A percentile compares a stretch with the other conserved stretches of the same genome.
phyloP scores from a whole-genome alignment of 352 stramenopile species.

The Phytophthora pisi region DNA sequence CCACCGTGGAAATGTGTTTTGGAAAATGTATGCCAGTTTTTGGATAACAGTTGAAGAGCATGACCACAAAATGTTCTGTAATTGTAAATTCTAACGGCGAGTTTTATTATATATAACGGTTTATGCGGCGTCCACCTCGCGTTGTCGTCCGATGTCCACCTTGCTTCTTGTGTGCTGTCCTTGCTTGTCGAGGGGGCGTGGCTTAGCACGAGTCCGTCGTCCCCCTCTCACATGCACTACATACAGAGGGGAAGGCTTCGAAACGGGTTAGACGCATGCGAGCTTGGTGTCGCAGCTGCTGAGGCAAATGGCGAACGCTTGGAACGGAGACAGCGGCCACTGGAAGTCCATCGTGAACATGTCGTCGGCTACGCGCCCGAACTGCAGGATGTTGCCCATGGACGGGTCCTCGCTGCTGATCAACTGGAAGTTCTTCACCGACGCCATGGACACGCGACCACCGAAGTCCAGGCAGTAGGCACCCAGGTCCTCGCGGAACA shows the following conservation, averaged over 20 bases:
- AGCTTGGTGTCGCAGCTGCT: slow-evolving; percentile 91
- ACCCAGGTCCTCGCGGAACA: slow-evolving; percentile 85
- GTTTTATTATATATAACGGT: slow-evolving; percentile 49
- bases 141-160: slow-evolving; percentile 14
- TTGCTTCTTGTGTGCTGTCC: slow-evolving; percentile 3
- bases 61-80: not conserved
- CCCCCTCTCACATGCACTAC: slow-evolving; percentile 6
- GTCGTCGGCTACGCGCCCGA: slow-evolving; percentile 88
- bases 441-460: slow-evolving; percentile 82
- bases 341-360: slow-evolving; percentile 93
- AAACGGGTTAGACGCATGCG: slow-evolving; percentile 69
- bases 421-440: slow-evolving; percentile 91
- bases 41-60: too few relatives aligned
- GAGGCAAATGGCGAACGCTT: slow-evolving; percentile 90
- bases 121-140: slow-evolving; percentile 20
- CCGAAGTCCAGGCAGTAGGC: slow-evolving; percentile 90
- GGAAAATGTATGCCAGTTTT: too few relatives aligned
- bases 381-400: slow-evolving; percentile 90
- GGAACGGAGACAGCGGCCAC: slow-evolving; percentile 87
- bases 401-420: slow-evolving; percentile 83
- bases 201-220: too few relatives aligned
- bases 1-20: not conserved
- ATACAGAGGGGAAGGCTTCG: slow-evolving; percentile 5
- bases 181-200: too few relatives aligned
- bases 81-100: slow-evolving; percentile 30